Percentiles rank a stretch among this genome's conserved stretches.
These are phyloP conservation scores for Ascochyta koolunga DNA, from an alignment of 2,329 filamentous ascomycete species.

Conservation along the genomic window DNA sequence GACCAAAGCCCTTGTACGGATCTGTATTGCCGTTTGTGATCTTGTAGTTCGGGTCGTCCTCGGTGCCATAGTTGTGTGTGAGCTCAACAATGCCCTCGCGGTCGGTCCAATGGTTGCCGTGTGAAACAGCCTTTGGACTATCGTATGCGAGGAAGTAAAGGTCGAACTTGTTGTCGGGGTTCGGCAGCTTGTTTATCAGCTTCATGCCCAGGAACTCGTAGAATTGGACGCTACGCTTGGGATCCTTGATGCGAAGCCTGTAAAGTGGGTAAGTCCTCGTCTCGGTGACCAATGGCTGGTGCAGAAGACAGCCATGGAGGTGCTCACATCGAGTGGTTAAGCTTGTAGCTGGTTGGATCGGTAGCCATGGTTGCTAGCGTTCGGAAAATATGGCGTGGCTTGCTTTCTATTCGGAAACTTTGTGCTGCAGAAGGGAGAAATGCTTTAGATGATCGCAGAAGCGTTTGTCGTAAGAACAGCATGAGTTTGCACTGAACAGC, in stretches of 20 bases:
- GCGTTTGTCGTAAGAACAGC: slow-evolving; percentile 28
- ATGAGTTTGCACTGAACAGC: slow-evolving; percentile 26
- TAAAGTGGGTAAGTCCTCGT: slow-evolving; percentile 9
- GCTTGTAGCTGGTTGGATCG: slow-evolving; percentile 67
- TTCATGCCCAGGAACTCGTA: slow-evolving; percentile 93
- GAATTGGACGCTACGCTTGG: slow-evolving; percentile 81
- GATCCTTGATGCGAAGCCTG: slow-evolving; percentile 85
- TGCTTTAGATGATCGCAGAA: slow-evolving; percentile 14
- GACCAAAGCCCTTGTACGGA: slow-evolving; percentile 82
- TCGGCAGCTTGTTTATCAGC: slow-evolving; percentile 78
- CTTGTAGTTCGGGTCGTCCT: slow-evolving; percentile 79
- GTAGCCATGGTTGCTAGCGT: slow-evolving; percentile 59
- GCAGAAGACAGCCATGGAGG: slow-evolving; percentile 14
- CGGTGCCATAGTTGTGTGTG: slow-evolving; percentile 84
- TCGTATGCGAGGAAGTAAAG: slow-evolving; percentile 96
- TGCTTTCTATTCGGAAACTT: slow-evolving; percentile 15
- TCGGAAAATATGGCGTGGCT: slow-evolving; percentile 21
- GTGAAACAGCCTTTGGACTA: slow-evolving; percentile 73
- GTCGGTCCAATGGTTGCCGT: slow-evolving; percentile 76
- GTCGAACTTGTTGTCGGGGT: slow-evolving; percentile 89
- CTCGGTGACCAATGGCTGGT: slow-evolving; percentile 7
- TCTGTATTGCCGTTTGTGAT: slow-evolving; percentile 91
- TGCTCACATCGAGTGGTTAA: slow-evolving; percentile 63
- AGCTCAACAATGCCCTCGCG: slow-evolving; percentile 91
- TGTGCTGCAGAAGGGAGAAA: slow-evolving; percentile 11